phyloP scores from a whole-genome alignment of 352 stramenopile species.

The Phytophthora pseudosyringae region DNA sequence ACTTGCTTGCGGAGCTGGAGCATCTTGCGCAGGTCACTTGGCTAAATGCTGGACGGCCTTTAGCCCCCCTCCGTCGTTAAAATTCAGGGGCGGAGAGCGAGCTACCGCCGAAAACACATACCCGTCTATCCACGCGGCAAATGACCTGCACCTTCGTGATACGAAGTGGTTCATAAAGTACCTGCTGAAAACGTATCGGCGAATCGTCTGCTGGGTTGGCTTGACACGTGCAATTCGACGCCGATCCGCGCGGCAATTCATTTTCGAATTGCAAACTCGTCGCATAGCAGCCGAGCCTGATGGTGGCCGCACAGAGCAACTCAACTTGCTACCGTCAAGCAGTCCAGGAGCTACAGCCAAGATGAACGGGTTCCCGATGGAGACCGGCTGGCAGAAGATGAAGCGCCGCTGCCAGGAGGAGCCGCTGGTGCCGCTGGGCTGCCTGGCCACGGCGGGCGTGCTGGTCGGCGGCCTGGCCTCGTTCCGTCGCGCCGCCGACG shows the following conservation, averaged over 20 bases:
- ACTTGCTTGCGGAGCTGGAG: slow-evolving; percentile 82
- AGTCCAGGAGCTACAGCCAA: slow-evolving; percentile 6
- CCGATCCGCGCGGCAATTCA: slow-evolving; percentile 9
- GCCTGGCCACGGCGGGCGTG: slow-evolving; percentile 64
- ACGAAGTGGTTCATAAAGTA: not conserved
- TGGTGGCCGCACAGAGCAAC: slow-evolving; percentile 25
- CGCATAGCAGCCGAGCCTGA: not conserved
- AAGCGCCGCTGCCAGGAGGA: slow-evolving; percentile 77
- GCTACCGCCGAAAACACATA: slow-evolving; percentile 24
- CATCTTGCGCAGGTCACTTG: slow-evolving; percentile 53
- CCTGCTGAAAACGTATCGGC: slow-evolving; percentile 5
- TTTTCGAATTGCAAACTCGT: slow-evolving; percentile 11
- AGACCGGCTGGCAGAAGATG: slow-evolving; percentile 84
- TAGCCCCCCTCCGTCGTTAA: slow-evolving; percentile 10
- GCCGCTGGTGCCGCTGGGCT: slow-evolving; percentile 79
- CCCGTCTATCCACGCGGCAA: not conserved
- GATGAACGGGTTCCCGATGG: slow-evolving; percentile 46
- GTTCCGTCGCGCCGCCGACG: slow-evolving; percentile 70
- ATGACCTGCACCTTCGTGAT: not conserved
- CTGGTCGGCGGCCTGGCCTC: slow-evolving; percentile 68
- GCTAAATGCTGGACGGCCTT: slow-evolving; percentile 33
- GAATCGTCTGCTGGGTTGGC: slow-evolving; percentile 23
- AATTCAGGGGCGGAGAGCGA: slow-evolving; percentile 43
- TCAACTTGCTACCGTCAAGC: not conserved
- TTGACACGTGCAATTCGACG: slow-evolving; percentile 14